Evolutionary conservation across 805 yeast genomes (phyloP).

Genomic region (Middelhovenomyces tepae): DNA sequence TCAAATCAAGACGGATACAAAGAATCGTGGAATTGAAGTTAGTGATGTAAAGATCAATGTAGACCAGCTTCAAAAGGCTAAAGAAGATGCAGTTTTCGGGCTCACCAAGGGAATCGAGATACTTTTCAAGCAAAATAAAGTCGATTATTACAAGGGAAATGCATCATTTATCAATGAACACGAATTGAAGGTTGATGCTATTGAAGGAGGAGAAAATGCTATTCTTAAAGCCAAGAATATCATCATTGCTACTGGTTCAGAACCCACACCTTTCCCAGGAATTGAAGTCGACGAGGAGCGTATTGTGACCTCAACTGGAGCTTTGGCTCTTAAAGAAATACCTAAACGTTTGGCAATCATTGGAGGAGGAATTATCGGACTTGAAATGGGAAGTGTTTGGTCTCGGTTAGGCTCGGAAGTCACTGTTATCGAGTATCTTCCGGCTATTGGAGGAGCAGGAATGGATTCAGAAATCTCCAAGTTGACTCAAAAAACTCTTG

Average conservation of each 20-base stretch:
- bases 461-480: slow-evolving; percentile 96
- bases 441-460: slow-evolving; percentile 95
- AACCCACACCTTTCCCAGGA: slow-evolving; percentile 98
- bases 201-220: slow-evolving; percentile 73
- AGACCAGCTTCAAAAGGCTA: slow-evolving; percentile 76
- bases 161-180: slow-evolving; percentile 83
- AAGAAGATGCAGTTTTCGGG: slow-evolving; percentile 81
- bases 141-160: slow-evolving; percentile 86
- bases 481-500: slow-evolving; percentile 76
- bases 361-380: slow-evolving; percentile 99
- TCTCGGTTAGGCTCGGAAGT: slow-evolving; percentile 92
- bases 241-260: slow-evolving; percentile 97
- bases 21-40: slow-evolving; percentile 83
- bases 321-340: slow-evolving; percentile 70
- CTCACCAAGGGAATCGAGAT: slow-evolving; percentile 90
- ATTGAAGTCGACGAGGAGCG: slow-evolving; percentile 93
- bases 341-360: slow-evolving; percentile 89
- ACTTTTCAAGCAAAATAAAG: slow-evolving; percentile 92
- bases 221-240: slow-evolving; percentile 73
- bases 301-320: slow-evolving; percentile 94
- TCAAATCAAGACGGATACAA: slow-evolving; percentile 76
- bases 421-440: slow-evolving; percentile 85
- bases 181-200: slow-evolving; percentile 69
- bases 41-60: slow-evolving; percentile 65
- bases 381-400: slow-evolving; percentile 99